A percentile compares a stretch with the other conserved stretches of the same genome.
Evolutionary conservation across 129 eudicot species (phyloP).

Genomic region (Scalesia atractyloides): DNA sequence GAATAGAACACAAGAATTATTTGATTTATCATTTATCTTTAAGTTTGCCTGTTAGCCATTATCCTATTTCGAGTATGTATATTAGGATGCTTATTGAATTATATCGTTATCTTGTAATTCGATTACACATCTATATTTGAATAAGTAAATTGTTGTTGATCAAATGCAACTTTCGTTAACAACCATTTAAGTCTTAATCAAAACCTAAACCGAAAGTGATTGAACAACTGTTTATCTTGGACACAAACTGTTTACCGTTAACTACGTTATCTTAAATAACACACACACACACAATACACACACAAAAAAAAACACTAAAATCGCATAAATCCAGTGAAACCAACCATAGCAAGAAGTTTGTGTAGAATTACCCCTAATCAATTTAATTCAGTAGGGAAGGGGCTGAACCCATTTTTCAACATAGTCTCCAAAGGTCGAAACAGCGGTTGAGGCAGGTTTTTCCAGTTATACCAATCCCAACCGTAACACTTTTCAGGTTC

Average conservation of each 20-base stretch:
- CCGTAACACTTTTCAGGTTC: constrained; percentile 96
- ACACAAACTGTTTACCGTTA: too few relatives aligned
- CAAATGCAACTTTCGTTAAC: neutral
- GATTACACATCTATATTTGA: too few relatives aligned
- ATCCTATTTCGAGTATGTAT: too few relatives aligned
- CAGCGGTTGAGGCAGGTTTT: constrained; percentile 64
- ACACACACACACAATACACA: too few relatives aligned
- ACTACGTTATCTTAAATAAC: neutral
- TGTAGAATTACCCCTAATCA: constrained; percentile 11
- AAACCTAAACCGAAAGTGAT: too few relatives aligned
- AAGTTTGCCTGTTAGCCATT: too few relatives aligned
- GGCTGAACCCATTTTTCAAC: constrained; percentile 51
- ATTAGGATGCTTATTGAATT: too few relatives aligned
- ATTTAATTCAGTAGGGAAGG: constrained; percentile 38
- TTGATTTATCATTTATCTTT: too few relatives aligned
- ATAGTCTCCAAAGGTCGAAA: constrained; percentile 60
- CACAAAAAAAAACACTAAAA: neutral
- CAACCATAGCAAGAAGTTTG: constrained; percentile 4
- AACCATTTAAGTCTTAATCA: neutral
- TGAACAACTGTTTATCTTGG: too few relatives aligned
- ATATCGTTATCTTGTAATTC: too few relatives aligned
- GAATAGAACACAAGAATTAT: too few relatives aligned
- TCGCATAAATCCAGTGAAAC: neutral
- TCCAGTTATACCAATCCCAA: constrained; percentile 93
- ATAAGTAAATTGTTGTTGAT: neutral